A percentile compares a stretch with the other conserved stretches of the same genome.
Conservation (phyloP, 495 filamentous ascomycete genomes). For the Chaetomidium leptoderma region DNA sequence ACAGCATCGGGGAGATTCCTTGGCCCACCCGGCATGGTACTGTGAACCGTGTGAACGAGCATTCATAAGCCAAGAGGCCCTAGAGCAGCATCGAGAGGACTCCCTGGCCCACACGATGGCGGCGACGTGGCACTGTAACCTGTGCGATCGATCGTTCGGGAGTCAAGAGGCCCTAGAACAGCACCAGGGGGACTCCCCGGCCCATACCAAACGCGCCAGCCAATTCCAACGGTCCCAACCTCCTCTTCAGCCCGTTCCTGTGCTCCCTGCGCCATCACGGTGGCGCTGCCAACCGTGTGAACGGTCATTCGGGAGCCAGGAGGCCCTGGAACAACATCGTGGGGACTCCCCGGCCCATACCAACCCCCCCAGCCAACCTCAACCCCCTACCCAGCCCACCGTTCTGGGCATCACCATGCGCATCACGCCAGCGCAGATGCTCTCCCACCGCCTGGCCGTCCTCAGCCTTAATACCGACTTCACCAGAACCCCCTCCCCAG, state of each 20-base stretch:
- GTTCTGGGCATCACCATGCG: neutral
- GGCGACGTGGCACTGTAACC: neutral
- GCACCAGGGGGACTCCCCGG: neutral
- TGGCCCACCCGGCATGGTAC: no score
- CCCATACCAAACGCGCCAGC: neutral
- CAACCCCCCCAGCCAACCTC: neutral
- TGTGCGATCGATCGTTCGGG: neutral
- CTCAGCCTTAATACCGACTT: no score
- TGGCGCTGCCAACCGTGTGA: neutral
- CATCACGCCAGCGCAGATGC: no score
- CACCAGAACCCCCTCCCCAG: no score
- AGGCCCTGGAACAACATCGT: neutral
- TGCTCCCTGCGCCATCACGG: no score
- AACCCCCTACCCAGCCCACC: neutral
- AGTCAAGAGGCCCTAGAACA: neutral
- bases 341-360: neutral
- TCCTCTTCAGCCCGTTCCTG: neutral
- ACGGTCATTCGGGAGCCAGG: neutral
- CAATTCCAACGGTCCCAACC: neutral
- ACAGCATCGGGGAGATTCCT: no score
- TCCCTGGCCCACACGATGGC: no score
- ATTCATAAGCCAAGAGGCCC: neutral
- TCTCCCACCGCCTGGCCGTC: no score
- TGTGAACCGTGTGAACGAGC: no score
- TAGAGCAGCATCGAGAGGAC: neutral